Percentiles rank a stretch among this genome's conserved stretches.
Evolutionary conservation across 495 filamentous ascomycete species (phyloP).

Genomic region (Xylaria curta): DNA sequence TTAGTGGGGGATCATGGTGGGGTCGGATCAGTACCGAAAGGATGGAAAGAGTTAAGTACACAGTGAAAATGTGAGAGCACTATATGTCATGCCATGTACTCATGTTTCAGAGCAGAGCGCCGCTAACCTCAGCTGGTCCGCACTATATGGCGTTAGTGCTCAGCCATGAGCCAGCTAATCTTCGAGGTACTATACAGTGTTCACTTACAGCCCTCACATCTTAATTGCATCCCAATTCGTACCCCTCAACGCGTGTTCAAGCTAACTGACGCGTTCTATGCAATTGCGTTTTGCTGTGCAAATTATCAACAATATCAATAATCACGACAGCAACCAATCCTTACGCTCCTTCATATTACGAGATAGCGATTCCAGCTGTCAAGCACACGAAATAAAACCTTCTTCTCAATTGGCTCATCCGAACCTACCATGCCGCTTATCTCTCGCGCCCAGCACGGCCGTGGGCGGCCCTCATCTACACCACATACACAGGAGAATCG

Average conservation of each 20-base stretch:
- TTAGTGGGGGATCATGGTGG: not conserved
- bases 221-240: not conserved
- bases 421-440: constrained; percentile 20
- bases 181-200: not conserved
- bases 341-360: not conserved
- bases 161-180: not conserved
- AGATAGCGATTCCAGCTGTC: not conserved
- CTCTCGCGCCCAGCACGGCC: constrained; percentile 27
- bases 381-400: not conserved
- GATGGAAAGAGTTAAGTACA: not conserved
- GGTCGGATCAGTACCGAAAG: not conserved
- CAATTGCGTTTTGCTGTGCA: constrained; percentile 6
- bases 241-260: constrained; percentile 19
- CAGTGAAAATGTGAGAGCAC: not conserved
- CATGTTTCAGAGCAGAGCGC: not conserved
- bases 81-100: not conserved
- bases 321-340: not conserved
- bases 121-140: not conserved
- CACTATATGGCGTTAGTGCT: not conserved
- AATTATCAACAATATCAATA: not conserved
- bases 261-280: not conserved
- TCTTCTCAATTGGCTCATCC: not conserved
- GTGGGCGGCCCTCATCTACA: constrained; percentile 26
- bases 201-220: not conserved
- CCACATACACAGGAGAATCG: constrained; percentile 21